Evolutionary conservation across 306 rosid species (phyloP).

Genomic region (Quercus variabilis): DNA sequence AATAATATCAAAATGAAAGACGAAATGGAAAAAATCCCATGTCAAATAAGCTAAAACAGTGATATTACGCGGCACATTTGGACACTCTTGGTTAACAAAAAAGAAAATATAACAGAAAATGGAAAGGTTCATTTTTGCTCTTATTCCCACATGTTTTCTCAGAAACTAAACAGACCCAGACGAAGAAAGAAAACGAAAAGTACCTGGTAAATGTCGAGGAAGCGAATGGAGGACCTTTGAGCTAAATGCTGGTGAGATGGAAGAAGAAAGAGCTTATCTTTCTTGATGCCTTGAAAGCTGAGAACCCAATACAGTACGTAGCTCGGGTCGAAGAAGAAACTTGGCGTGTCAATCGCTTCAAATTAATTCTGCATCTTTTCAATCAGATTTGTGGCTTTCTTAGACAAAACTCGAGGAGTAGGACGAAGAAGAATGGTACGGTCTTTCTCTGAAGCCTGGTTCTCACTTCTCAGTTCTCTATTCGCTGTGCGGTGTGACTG

Average conservation of each 20-base stretch:
- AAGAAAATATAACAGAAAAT: neutral
- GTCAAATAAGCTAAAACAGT: neutral
- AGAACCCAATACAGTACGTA: slow-evolving; percentile 24
- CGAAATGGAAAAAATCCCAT: neutral
- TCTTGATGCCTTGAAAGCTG: slow-evolving; percentile 23
- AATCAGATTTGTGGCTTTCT: neutral
- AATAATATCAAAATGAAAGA: neutral
- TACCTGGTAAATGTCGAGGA: slow-evolving; percentile 76
- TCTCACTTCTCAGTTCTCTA: neutral
- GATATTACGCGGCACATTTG: neutral
- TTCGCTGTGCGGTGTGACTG: no score
- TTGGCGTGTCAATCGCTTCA: slow-evolving; percentile 41
- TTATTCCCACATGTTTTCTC: neutral
- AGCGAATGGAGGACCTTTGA: slow-evolving; percentile 68
- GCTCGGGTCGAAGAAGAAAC: slow-evolving; percentile 25
- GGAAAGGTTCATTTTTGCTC: neutral
- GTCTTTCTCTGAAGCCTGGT: neutral
- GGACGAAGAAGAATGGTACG: neutral
- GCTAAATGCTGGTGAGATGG: slow-evolving; percentile 49
- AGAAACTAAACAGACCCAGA: neutral
- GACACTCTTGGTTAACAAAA: neutral
- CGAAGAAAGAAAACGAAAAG: neutral
- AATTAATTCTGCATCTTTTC: slow-evolving; percentile 36
- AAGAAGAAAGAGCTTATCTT: slow-evolving; percentile 28
- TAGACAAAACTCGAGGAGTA: neutral